phyloP scores from a whole-genome alignment of 805 yeast genomes.

The Teunomyces atbi region DNA sequence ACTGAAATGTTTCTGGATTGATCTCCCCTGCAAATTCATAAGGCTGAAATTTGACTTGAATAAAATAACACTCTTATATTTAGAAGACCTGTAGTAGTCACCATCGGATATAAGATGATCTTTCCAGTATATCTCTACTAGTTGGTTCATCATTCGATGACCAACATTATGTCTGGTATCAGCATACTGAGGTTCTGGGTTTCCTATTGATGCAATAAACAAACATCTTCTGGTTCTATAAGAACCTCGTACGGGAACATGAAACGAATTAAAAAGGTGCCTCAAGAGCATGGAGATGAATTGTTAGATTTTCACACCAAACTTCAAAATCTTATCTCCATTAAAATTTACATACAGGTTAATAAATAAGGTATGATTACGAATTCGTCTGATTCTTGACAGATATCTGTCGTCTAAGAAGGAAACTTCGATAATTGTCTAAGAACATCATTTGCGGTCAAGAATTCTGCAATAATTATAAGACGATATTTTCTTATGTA shows the following conservation, averaged over 20 bases:
- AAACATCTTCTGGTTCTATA: slow-evolving; percentile 13
- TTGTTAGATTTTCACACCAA: neutral
- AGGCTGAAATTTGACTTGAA: slow-evolving; percentile 52
- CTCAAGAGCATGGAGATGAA: slow-evolving; percentile 7
- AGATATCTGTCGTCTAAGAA: no score
- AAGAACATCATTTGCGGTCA: no score
- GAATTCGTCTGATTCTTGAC: no score
- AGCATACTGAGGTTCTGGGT: slow-evolving; percentile 63
- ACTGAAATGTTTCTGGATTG: slow-evolving; percentile 50
- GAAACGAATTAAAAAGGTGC: slow-evolving; percentile 7
- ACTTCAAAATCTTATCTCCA: no score
- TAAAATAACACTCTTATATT: slow-evolving; percentile 23
- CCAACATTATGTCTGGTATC: slow-evolving; percentile 81
- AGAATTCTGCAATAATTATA: neutral
- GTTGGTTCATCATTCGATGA: slow-evolving; percentile 47
- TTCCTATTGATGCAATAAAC: slow-evolving; percentile 62
- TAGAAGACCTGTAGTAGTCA: slow-evolving; percentile 9
- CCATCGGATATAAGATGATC: slow-evolving; percentile 10
- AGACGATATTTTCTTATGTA: neutral
- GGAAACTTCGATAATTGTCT: no score
- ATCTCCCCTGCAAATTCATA: slow-evolving; percentile 74
- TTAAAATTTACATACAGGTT: no score
- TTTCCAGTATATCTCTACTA: slow-evolving; percentile 25
- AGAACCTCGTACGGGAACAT: slow-evolving; percentile 6
- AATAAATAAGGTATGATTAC: no score